A percentile compares a stretch with the other conserved stretches of the same genome.
Conservation (phyloP, 192 early-diverging fungal species). For the Spinellus fusiger region DNA sequence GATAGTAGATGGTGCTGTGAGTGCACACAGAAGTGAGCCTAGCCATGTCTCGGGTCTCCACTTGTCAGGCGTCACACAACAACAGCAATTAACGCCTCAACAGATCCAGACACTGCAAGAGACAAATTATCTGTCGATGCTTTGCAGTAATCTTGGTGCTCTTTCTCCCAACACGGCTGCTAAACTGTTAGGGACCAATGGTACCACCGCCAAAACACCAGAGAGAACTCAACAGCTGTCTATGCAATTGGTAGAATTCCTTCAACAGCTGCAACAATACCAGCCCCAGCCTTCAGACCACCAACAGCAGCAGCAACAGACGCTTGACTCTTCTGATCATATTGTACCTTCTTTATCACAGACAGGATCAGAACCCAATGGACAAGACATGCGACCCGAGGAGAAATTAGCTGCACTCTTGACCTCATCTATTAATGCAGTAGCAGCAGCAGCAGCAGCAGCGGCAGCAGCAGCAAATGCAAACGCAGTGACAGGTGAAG, state of each 20-base stretch:
- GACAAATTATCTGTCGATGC: slow-evolving; percentile 8
- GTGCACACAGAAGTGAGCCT: background rate
- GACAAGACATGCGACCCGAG: slow-evolving; percentile 3
- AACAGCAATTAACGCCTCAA: background rate
- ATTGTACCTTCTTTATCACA: background rate
- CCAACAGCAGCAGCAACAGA: background rate
- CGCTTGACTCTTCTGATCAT: background rate
- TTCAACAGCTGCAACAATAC: slow-evolving; percentile 18
- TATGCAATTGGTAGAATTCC: slow-evolving; percentile 9
- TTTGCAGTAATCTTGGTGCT: slow-evolving; percentile 15
- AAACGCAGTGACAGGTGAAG: background rate
- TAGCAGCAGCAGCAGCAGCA: background rate
- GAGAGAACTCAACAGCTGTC: background rate
- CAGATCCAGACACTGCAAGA: slow-evolving; percentile 5
- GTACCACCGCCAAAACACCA: background rate
- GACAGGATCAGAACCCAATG: background rate
- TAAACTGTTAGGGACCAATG: background rate
- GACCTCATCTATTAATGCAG: slow-evolving; percentile 3
- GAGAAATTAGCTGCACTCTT: slow-evolving; percentile 8
- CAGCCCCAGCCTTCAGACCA: background rate
- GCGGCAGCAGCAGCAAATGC: background rate
- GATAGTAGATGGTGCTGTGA: slow-evolving; percentile 8
- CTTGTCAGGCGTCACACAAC: background rate
- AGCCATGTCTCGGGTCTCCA: background rate
- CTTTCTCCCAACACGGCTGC: background rate